Base-by-base conservation (phyloP, 179 eudicot genomes). In the Patellifolia procumbens region DNA sequence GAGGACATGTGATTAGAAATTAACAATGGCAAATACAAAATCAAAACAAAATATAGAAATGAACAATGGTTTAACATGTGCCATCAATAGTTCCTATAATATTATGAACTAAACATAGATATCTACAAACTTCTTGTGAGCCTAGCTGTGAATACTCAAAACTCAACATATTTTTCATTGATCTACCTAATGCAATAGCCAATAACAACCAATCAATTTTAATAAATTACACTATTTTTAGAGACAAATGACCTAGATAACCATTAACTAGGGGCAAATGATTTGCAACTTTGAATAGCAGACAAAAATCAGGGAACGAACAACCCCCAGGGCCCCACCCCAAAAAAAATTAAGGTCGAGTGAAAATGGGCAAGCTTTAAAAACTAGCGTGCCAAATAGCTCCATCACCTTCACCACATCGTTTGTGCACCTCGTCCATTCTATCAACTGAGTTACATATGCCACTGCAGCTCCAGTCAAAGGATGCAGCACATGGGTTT, bases 401-500 rank as follows among this genome's bases (percentile, higher is more conserved):
- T 51, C 59, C 75, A 26, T 78, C 85, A 20, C 82, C 85, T 78
- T 82, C 85, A 12, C 85, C 85, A 56, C 85, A 82, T 5, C 76
- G 69, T 22, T 13, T 70, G 70, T 82, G 85, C 26, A 82, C 76
- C 35, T 82, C 82, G 37, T 70, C 68, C 82, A 82, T 82, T 49
- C 82, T 74, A 64, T 78, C 85, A 29, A 75, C 82, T 10, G 85
- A 78, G 52, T 65, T 82, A 75, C 82, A 82, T 0, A 82, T 24
- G 28, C 85, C 82, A 48, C 85, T 82, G 79, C 85, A 82, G 24
- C 76, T 74, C 85, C 85, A 78, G 60, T 82, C 82, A 37, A 82
- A 82, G 11, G 85, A 82, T 9, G 85, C 85, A 29, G 77, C 82
- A 22, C 85, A 82, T 24, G 68, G 73, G 6, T 78, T 82, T 24